Base-by-base conservation (phyloP, 2,329 filamentous ascomycete genomes). In the Cytospora mali region DNA sequence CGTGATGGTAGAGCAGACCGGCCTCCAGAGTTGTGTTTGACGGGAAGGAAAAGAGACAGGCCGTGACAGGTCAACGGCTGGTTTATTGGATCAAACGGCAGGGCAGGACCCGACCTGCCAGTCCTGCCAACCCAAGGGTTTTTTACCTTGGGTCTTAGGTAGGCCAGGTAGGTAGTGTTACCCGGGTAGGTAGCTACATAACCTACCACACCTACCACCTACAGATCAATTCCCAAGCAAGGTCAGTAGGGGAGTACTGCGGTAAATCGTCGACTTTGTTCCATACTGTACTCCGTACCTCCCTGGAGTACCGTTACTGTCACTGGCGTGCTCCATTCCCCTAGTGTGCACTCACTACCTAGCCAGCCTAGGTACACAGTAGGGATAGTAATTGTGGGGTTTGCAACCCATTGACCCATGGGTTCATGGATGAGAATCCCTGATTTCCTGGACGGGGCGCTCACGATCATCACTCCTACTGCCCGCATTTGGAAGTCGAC, bases 401-500 rank as follows among this genome's bases (percentile, higher is more conserved):
- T n/a, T 55, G 16, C 52, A 21, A 18, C 21, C 7, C 23, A 35
- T 46, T n/a, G n/a, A 23, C n/a, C n/a, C n/a, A n/a, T n/a, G 42
- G 35, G 4, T 18, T 10, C 25, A 7, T 55, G 18, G 28, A 33
- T 33, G 52, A 23, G 21, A 14, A 33, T 55, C 51, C n/a, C 18
- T 62, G 51, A 46, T 57, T 54, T 6, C 6, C 6, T 42, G 39
- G 39, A 23, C 42, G 18, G n/a, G n/a, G 42, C 49, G 49, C 58
- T 58, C 58, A 62, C 58, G 62, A 64, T 64, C 62, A 55, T 49
- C 62, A 48, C 54, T 62, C 58, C 48, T 50, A 62, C 58, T 56
- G 29, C 39, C 62, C 58, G 55, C 58, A 58, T 50, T 53, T 64
- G 62, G 62, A 57, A 64, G 62, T 55, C 59, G 42, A 64, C 25